These are phyloP conservation scores for Ustilago nuda DNA, from an alignment of 1,284 basidiomycete species.

Conservation along the genomic window DNA sequence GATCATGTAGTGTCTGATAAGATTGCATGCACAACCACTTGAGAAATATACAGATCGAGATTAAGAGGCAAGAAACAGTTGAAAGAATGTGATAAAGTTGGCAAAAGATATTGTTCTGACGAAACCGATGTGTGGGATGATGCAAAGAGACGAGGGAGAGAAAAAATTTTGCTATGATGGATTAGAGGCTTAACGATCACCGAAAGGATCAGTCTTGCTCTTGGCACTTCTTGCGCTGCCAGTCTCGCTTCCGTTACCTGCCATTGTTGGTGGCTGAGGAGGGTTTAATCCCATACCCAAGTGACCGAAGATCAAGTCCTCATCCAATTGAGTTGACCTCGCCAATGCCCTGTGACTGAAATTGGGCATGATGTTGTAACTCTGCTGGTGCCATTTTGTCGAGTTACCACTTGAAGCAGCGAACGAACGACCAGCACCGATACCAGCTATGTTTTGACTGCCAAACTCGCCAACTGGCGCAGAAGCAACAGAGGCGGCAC, in stretches of 20 bases:
- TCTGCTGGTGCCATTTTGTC: conserved; percentile 56
- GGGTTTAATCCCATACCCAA: conserved; percentile 49
- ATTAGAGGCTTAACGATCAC: conserved; percentile 24
- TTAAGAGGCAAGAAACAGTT: neutral
- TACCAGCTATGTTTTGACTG: conserved; percentile 51
- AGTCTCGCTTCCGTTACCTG: conserved; percentile 45
- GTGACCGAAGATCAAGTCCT: conserved; percentile 52
- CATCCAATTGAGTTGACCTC: conserved; percentile 49
- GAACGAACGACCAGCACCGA: conserved; percentile 45
- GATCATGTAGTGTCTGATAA: neutral
- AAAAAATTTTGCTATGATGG: neutral
- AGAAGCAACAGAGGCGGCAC: conserved; percentile 35
- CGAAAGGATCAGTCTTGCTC: conserved; percentile 47
- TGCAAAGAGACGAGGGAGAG: neutral
- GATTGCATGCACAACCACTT: neutral
- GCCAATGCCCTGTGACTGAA: conserved; percentile 39
- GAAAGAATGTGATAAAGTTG: conserved; percentile 16
- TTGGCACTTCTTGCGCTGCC: conserved; percentile 40
- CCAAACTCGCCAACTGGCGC: conserved; percentile 38
- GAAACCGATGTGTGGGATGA: neutral
- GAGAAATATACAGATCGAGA: neutral
- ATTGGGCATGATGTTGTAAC: conserved; percentile 53
- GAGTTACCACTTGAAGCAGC: conserved; percentile 45
- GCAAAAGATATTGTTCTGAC: conserved; percentile 18
- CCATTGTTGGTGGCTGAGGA: conserved; percentile 15